Evolutionary conservation across 306 rosid species (phyloP), one percentile per base, ranked within the genome.

Genomic region (Vachellia pachyceras): DNA sequence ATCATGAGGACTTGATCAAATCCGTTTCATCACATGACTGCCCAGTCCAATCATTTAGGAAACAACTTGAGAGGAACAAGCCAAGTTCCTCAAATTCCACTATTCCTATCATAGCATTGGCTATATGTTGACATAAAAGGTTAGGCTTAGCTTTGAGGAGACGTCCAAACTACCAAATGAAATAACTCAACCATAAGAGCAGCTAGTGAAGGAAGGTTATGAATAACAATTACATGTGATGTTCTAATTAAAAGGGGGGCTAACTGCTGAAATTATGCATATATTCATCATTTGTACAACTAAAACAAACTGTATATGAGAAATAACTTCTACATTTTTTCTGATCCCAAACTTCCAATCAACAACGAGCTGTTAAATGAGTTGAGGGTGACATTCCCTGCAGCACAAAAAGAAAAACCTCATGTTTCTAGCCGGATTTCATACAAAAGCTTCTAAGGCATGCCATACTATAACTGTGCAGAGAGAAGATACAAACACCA

Each of bases 341-440:
- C 72, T 64, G 33, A 69, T 63, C 77, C 78, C 41, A 69, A 68
- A 45, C 69, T 46, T 72, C 78, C 78, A 84, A 79, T 90, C 86
- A 77, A 90, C 79, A 46, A 75, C 71, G 77, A 76, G 88, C 81
- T 82, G 85, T 81, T 49, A 71, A 78, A 69, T 58, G 90, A 81
- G 39, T 84, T 77, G 47, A 80, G 57, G 74, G 65, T 80, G 58
- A 73, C 84, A 66, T 77, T 83, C 50, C 82, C 91, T 87, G 91
- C 86, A 79, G 15, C 79, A 85, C 52, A 82, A 57, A 29, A 73
- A 61, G 5, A 41, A 55, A 70, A 33, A n/a, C 58, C 11, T 77
- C 66, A 77, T 33, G 71, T 40, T 25, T 68, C 36, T 35, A 41
- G 41, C 29, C 20, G 25, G 29, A 72, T 72, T 47, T 17, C 76